These are phyloP conservation scores for Yarrowia sp. DNA, from an alignment of 805 yeast species.

Conservation along the genomic window DNA sequence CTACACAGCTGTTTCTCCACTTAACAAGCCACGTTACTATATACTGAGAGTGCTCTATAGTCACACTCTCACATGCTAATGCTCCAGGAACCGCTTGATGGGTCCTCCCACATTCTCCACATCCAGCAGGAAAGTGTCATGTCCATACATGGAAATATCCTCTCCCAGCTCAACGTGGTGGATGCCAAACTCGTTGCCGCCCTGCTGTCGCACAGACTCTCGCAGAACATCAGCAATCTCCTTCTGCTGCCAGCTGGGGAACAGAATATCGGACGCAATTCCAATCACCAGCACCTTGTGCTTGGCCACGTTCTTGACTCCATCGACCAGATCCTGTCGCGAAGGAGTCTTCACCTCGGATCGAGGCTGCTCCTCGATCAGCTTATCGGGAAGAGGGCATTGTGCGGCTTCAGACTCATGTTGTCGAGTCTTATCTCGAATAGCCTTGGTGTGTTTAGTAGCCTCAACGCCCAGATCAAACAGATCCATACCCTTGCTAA, in stretches of 20 bases:
- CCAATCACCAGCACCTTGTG: conserved; percentile 81
- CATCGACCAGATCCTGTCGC: conserved; percentile 65
- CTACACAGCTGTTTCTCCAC: too few relatives aligned
- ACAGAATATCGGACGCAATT: conserved; percentile 88
- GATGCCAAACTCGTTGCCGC: conserved; percentile 53
- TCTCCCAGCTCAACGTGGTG: conserved; percentile 76
- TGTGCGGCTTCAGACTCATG: conserved; percentile 41
- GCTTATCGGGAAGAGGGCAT: conserved; percentile 58
- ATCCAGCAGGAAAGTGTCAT: conserved; percentile 86
- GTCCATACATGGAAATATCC: conserved; percentile 83
- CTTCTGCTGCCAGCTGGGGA: conserved; percentile 94
- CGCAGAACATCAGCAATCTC: conserved; percentile 72
- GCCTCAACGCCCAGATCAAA: conserved; percentile 70
- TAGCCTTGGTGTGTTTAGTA: conserved; percentile 39
- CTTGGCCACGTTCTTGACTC: conserved; percentile 67
- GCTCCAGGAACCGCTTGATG: conserved; percentile 65
- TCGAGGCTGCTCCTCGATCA: conserved; percentile 62
- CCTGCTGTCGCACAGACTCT: conserved; percentile 49
- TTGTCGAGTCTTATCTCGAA: conserved; percentile 20
- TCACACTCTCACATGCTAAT: conserved; percentile 9
- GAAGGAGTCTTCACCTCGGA: conserved; percentile 58
- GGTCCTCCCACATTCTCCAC: conserved; percentile 82
- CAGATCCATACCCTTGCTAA: conserved; percentile 93
- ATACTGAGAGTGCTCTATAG: conserved; percentile 24
- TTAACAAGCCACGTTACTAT: neutral